Percentiles rank a stretch among this genome's conserved stretches.
Conservation (phyloP, 2,329 filamentous ascomycete species). For the Colletotrichum tabaci region DNA sequence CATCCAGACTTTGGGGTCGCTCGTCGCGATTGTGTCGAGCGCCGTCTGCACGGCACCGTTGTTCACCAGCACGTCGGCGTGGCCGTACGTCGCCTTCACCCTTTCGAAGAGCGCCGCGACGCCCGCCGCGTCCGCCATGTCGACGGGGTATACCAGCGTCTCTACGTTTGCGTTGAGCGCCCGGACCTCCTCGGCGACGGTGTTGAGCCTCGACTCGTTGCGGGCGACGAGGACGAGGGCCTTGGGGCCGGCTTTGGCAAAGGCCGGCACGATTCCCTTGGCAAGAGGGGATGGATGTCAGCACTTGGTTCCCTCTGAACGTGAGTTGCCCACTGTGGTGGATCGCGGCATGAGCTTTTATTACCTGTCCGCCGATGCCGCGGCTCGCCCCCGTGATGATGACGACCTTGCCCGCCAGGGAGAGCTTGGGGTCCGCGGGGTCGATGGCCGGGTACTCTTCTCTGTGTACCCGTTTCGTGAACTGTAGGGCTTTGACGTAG, state of each 20-base stretch:
- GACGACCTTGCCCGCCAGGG: conserved; percentile 62
- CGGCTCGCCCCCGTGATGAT: conserved; percentile 76
- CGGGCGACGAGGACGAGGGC: conserved; percentile 49
- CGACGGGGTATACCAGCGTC: conserved; percentile 14
- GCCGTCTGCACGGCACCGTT: conserved; percentile 53
- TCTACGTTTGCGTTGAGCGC: conserved; percentile 44
- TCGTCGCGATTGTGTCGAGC: neutral
- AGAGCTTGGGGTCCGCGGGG: conserved; percentile 53
- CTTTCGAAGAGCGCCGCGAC: conserved; percentile 52
- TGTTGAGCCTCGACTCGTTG: conserved; percentile 52
- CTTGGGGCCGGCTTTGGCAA: conserved; percentile 43
- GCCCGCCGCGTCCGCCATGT: conserved; percentile 4
- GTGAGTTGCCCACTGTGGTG: too few relatives aligned
- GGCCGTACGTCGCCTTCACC: conserved; percentile 51
- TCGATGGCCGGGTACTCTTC: conserved; percentile 51
- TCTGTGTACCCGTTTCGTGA: conserved; percentile 5
- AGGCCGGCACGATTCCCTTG: conserved; percentile 44
- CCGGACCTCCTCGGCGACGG: conserved; percentile 52
- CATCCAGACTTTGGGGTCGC: conserved; percentile 15
- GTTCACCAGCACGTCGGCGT: conserved; percentile 60
- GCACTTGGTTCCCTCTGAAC: too few relatives aligned
- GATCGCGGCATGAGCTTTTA: neutral
- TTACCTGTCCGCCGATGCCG: conserved; percentile 65
- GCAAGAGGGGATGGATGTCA: neutral
- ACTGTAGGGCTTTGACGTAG: conserved; percentile 20